Conservation (phyloP, 208 protist genomes). For the Trichomonas gallinae region DNA sequence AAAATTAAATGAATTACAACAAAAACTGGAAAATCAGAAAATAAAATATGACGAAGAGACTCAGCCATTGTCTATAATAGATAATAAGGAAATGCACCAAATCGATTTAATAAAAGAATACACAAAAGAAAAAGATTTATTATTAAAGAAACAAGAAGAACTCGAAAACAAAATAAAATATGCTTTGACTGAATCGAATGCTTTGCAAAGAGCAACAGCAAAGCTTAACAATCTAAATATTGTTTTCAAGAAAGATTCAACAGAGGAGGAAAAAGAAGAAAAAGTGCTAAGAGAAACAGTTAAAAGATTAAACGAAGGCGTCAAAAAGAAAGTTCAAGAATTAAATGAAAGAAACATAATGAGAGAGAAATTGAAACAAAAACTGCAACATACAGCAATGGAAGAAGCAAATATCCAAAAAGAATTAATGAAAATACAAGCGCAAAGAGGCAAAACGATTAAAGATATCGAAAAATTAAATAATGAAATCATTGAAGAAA, state of each 20-base stretch:
- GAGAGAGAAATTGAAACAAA: not conserved
- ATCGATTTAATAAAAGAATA: not conserved
- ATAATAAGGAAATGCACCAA: not conserved
- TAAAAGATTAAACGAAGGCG: not conserved
- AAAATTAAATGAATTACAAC: not conserved
- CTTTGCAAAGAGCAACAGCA: not conserved
- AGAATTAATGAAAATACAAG: not conserved
- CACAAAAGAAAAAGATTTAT: not conserved
- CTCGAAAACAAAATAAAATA: not conserved
- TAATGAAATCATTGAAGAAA: not conserved
- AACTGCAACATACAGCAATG: not conserved
- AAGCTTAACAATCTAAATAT: not conserved
- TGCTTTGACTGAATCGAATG: not conserved
- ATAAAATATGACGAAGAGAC: not conserved
- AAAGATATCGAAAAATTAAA: not conserved
- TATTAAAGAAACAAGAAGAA: not conserved
- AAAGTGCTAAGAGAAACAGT: not conserved
- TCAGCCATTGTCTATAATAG: not conserved
- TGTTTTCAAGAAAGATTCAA: not conserved
- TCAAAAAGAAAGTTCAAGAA: not conserved
- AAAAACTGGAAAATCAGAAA: not conserved
- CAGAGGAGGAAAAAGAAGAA: not conserved
- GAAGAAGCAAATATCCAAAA: not conserved
- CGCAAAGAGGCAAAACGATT: not conserved
- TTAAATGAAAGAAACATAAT: not conserved